Conservation (phyloP, 768 basidiomycete species). For the Strobilomyces confusus region DNA sequence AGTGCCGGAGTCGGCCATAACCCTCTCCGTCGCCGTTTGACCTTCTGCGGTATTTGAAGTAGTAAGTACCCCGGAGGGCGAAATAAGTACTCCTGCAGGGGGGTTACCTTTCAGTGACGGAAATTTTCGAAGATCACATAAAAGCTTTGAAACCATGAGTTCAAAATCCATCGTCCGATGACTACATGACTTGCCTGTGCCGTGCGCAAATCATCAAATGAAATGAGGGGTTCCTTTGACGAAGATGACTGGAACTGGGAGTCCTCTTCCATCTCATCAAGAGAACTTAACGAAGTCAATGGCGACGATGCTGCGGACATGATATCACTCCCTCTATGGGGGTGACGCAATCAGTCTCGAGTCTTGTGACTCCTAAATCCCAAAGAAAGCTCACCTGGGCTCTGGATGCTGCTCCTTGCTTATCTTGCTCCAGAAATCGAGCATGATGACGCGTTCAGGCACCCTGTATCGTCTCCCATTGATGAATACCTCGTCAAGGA, state of each 20-base stretch:
- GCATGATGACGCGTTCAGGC: slow-evolving; percentile 84
- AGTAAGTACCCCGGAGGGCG: not conserved
- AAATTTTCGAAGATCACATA: slow-evolving; percentile 36
- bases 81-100: not conserved
- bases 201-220: slow-evolving; percentile 48
- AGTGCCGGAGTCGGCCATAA: slow-evolving; percentile 21
- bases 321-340: slow-evolving; percentile 18
- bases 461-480: slow-evolving; percentile 89
- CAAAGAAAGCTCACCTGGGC: slow-evolving; percentile 36
- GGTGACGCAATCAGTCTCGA: slow-evolving; percentile 1
- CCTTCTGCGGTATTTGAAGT: not conserved
- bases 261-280: slow-evolving; percentile 53
- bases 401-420: slow-evolving; percentile 40
- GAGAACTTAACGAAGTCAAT: slow-evolving; percentile 67
- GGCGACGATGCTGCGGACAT: slow-evolving; percentile 66
- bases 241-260: slow-evolving; percentile 22
- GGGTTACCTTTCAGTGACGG: slow-evolving; percentile 14
- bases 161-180: slow-evolving; percentile 1
- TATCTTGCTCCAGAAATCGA: slow-evolving; percentile 95
- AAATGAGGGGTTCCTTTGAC: slow-evolving; percentile 27
- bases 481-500: slow-evolving; percentile 80
- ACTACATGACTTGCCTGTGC: slow-evolving; percentile 47
- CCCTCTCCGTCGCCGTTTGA: slow-evolving; percentile 8
- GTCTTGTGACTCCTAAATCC: not conserved
- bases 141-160: slow-evolving; percentile 30